Evolutionary conservation across 2,329 filamentous ascomycete species (phyloP), one percentile per base, ranked within the genome.

Genomic region (Nothophoma quercina): DNA sequence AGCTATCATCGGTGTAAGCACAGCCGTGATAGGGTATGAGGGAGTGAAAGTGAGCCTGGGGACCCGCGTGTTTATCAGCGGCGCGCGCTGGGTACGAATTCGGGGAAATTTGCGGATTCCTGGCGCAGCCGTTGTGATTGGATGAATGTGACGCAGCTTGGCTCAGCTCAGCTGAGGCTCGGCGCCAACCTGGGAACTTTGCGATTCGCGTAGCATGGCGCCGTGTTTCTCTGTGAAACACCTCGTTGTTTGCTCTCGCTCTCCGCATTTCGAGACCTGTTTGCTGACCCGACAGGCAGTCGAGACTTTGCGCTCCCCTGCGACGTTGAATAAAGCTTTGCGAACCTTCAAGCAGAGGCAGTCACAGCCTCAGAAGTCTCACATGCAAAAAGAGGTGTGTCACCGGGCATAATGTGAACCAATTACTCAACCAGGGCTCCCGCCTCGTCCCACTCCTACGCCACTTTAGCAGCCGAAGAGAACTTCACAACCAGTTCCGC

Each of bases 51-150:
- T 35, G 21, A 53, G 43, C 15, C 38, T 38, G 42, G 41, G 49
- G 42, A 46, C 36, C 49, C 42, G 50, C 42, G 32, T 53, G 43
- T 47, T 53, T 43, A 53, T 47, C 30, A 47, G 43, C 43, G 26
- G 43, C 32, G 43, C 50, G 42, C 30, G 22, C 7, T 16, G n/a
- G 43, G 38, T 42, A 47, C 50, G 32, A 47, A 15, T 18, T 41
- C n/a, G 32, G 41, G 32, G 42, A 39, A 47, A 53, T 47, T 38
- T 43, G 43, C 36, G 50, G 30, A 29, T 32, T 43, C 16, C n/a
- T 18, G 41, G 16, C 26, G 2, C 21, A 2, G 13, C 23, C 2
- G 12, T 33, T 26, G 12, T 53, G 43, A 53, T 53, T 53, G 43
- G 50, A 5, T 22, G 18, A 12, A n/a, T n/a, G 32, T 39, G 38